Percentiles rank a stretch among this genome's conserved stretches.
Conservation (phyloP, 1,284 basidiomycete species). For the Meira nashicola region DNA sequence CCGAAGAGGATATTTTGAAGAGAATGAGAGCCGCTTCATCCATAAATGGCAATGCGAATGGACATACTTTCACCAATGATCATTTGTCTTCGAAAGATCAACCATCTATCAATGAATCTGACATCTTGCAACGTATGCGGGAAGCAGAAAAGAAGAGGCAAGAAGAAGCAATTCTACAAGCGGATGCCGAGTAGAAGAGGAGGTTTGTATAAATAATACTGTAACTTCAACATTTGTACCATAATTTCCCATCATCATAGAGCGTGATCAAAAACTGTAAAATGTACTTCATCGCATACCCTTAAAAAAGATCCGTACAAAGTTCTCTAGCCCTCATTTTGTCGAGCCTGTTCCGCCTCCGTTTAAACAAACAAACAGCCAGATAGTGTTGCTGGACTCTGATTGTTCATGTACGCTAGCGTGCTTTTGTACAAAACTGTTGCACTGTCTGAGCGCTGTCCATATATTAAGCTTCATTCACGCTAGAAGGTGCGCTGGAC, state of each 20-base stretch:
- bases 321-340: too few relatives aligned
- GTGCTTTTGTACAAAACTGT: too few relatives aligned
- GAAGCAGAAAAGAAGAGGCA: constrained; percentile 1
- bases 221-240: not conserved
- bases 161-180: constrained; percentile 7
- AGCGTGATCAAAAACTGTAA: too few relatives aligned
- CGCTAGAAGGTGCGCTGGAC: too few relatives aligned
- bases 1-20: constrained; percentile 1
- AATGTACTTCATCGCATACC: too few relatives aligned
- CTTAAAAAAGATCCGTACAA: too few relatives aligned
- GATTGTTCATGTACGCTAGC: too few relatives aligned
- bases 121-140: constrained; percentile 1
- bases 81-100: not conserved
- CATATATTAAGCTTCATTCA: too few relatives aligned
- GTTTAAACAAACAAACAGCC: too few relatives aligned
- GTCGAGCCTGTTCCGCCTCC: too few relatives aligned
- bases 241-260: not conserved
- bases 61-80: not conserved
- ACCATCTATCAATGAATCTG: not conserved
- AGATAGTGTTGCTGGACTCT: too few relatives aligned
- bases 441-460: too few relatives aligned
- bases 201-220: not conserved
- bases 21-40: not conserved
- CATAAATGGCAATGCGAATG: not conserved
- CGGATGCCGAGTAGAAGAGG: not conserved